Evolutionary conservation across 169 alveolate species (phyloP).

Genomic region (Eimeria acervulina): DNA sequence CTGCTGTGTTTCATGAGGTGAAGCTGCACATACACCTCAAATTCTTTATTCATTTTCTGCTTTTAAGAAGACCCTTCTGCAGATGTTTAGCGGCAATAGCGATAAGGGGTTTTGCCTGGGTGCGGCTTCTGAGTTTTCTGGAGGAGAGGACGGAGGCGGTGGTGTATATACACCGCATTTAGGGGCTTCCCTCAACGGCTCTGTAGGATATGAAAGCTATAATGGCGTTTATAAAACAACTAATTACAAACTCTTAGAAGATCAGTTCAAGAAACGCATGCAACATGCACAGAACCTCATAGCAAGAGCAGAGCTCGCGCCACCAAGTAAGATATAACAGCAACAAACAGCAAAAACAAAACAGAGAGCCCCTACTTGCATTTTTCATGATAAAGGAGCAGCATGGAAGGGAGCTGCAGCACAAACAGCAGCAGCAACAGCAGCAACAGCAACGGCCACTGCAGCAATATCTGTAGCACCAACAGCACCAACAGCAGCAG

Average conservation of each 20-base stretch:
- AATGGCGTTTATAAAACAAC: neutral
- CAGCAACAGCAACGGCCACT: neutral
- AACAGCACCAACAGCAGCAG: neutral
- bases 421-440: neutral
- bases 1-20: no score
- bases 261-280: neutral
- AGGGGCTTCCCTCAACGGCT: neutral
- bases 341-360: neutral
- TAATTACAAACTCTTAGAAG: neutral
- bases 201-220: neutral
- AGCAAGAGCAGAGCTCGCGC: neutral
- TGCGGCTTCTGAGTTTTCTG: neutral
- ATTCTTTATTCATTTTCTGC: neutral
- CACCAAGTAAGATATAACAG: neutral
- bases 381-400: neutral
- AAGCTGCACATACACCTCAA: neutral
- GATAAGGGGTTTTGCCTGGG: neutral
- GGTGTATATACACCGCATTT: neutral
- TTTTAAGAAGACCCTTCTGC: neutral
- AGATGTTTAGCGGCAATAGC: neutral
- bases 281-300: neutral
- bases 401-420: neutral
- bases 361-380: neutral
- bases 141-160: neutral
- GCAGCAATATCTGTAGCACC: neutral